Percentiles rank a stretch among this genome's conserved stretches.
These are phyloP conservation scores for Takashimella koratensis DNA, from an alignment of 1,284 basidiomycete genomes.

Conservation along the genomic window DNA sequence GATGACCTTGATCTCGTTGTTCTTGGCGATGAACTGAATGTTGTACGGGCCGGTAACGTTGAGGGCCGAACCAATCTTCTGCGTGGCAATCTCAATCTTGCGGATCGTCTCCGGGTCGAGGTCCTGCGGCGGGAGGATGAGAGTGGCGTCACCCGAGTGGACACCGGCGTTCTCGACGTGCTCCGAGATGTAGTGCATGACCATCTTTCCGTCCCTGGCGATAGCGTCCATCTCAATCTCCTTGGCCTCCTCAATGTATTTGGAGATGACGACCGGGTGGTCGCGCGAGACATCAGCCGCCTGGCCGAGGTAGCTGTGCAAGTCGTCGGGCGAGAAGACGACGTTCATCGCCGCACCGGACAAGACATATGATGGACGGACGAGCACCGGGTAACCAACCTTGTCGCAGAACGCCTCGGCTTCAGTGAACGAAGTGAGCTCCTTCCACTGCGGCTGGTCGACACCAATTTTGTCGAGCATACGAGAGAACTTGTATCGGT, in stretches of 20 bases:
- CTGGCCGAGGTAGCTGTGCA: constrained; percentile 86
- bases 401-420: constrained; percentile 83
- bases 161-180: constrained; percentile 99
- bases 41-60: constrained; percentile 99
- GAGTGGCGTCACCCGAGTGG: constrained; percentile 93
- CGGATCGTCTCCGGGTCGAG: constrained; percentile 93
- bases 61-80: constrained; percentile 95
- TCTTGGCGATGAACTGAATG: constrained; percentile 99
- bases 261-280: constrained; percentile 96
- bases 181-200: constrained; percentile 99
- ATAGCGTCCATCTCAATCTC: constrained; percentile 99
- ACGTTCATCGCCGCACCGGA: constrained; percentile 99
- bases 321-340: constrained; percentile 86
- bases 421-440: constrained; percentile 85
- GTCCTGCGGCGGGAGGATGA: constrained; percentile 97
- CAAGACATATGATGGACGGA: constrained; percentile 95
- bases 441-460: constrained; percentile 97
- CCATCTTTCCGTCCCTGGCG: constrained; percentile 92
- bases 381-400: constrained; percentile 92
- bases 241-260: constrained; percentile 99
- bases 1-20: constrained; percentile 99
- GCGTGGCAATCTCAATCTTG: constrained; percentile 93
- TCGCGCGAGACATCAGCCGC: constrained; percentile 97
- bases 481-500: constrained; percentile 98
- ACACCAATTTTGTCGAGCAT: constrained; percentile 96